Evolutionary conservation across 2,329 filamentous ascomycete genomes (phyloP).

Genomic region (Mariannaea elegans): DNA sequence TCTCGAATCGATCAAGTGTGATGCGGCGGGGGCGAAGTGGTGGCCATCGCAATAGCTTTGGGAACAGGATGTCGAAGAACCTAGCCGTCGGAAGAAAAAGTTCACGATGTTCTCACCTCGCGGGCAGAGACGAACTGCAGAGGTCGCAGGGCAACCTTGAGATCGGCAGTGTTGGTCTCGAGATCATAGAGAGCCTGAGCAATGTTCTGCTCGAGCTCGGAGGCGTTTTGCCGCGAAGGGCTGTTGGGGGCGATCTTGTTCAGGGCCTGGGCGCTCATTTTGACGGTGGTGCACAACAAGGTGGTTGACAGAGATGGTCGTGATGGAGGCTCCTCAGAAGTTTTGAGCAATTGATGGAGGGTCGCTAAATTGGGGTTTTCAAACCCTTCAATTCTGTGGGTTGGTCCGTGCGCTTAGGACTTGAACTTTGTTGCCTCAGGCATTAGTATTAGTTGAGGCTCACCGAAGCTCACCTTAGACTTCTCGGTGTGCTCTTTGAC

Average conservation of each 20-base stretch:
- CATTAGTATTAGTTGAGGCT: not conserved
- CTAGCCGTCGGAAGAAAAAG: conserved; percentile 24
- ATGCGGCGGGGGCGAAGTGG: conserved; percentile 38
- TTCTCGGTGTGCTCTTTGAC: not conserved
- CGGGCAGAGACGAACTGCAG: conserved; percentile 99
- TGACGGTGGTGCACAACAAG: conserved; percentile 56
- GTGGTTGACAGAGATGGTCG: conserved; percentile 43
- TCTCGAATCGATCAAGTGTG: conserved; percentile 38
- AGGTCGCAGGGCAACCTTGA: conserved; percentile 94
- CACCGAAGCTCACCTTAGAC: not conserved
- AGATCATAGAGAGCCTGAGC: conserved; percentile 98
- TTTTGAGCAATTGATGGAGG: conserved; percentile 43
- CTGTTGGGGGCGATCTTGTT: conserved; percentile 99
- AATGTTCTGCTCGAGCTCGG: conserved; percentile 97
- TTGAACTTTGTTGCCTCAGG: conserved; percentile 28
- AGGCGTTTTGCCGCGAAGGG: conserved; percentile 94
- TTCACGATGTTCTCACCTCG: conserved; percentile 81
- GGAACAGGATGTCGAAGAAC: conserved; percentile 56
- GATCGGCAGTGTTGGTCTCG: conserved; percentile 98
- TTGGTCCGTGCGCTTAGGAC: conserved; percentile 21
- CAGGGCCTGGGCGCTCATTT: conserved; percentile 74
- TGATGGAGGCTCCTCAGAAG: conserved; percentile 36
- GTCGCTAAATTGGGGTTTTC: conserved; percentile 55
- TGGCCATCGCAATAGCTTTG: conserved; percentile 47
- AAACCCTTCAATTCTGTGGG: conserved; percentile 45